Conservation (phyloP, 176 grass and related monocot species). For the Chloris gayana region DNA sequence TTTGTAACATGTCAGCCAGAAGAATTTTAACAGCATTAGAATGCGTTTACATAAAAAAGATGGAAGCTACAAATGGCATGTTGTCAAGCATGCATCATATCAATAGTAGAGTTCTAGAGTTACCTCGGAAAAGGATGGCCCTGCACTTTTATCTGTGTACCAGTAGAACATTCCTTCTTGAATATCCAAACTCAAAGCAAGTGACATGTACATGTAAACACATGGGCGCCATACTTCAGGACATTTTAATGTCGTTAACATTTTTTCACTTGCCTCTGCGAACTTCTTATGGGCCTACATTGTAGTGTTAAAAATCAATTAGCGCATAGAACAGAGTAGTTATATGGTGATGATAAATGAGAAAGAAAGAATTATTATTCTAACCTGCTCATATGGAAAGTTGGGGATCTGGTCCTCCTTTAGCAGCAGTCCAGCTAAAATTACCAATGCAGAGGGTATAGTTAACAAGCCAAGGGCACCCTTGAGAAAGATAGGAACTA, state of each 20-base stretch:
- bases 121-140: conserved; percentile 84
- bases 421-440: conserved; percentile 73
- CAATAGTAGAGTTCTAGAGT: neutral
- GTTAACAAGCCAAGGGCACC: conserved; percentile 77
- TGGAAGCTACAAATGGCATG: neutral
- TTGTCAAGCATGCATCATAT: neutral
- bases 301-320: conserved; percentile 16
- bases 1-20: neutral
- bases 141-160: conserved; percentile 73
- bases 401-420: conserved; percentile 60
- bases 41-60: neutral
- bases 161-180: conserved; percentile 99
- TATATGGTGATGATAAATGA: conserved; percentile 5
- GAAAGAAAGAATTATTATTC: neutral
- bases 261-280: conserved; percentile 66
- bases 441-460: conserved; percentile 62
- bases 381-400: conserved; percentile 67
- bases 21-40: conserved; percentile 9
- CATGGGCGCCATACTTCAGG: conserved; percentile 85
- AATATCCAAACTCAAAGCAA: conserved; percentile 79
- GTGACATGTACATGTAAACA: conserved; percentile 82
- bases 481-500: conserved; percentile 55
- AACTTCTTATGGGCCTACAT: conserved; percentile 72
- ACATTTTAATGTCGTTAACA: conserved; percentile 71
- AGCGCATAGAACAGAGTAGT: conserved; percentile 24